phyloP scores from a whole-genome alignment of 768 basidiomycete species.

The Pholiota microspora region DNA sequence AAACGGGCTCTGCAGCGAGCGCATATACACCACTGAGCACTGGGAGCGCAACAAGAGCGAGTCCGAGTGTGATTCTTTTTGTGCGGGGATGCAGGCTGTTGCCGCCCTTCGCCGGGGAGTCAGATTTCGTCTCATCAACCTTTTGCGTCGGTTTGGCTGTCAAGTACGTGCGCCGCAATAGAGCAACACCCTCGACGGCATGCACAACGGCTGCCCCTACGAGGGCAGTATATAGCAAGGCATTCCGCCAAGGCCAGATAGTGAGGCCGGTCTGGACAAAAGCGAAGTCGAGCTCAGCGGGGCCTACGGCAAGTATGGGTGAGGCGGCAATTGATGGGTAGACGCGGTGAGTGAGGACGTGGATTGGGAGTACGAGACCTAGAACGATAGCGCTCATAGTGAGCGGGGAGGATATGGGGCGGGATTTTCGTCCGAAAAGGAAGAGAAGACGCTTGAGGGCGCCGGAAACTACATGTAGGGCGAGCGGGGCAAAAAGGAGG shows the following conservation, averaged over 20 bases:
- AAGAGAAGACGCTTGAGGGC: constrained; percentile 57
- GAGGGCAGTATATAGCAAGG: constrained; percentile 62
- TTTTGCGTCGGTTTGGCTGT: background rate
- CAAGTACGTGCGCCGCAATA: constrained; percentile 11
- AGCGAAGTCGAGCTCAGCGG: constrained; percentile 79
- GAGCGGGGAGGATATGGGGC: constrained; percentile 38
- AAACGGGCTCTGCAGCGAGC: constrained; percentile 56
- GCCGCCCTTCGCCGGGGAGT: background rate
- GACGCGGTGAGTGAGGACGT: constrained; percentile 66
- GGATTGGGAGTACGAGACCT: constrained; percentile 61
- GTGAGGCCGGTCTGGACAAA: constrained; percentile 74
- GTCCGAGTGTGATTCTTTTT: constrained; percentile 19
- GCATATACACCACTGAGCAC: constrained; percentile 54
- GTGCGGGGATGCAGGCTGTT: background rate
- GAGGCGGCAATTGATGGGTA: constrained; percentile 42
- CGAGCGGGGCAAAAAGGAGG: constrained; percentile 67
- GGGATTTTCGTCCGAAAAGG: constrained; percentile 14
- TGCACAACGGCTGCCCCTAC: constrained; percentile 58
- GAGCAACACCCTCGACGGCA: constrained; percentile 52
- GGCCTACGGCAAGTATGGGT: constrained; percentile 61
- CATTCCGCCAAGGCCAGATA: constrained; percentile 60
- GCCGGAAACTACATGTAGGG: constrained; percentile 58
- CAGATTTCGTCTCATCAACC: background rate
- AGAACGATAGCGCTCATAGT: constrained; percentile 65
- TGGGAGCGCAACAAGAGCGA: constrained; percentile 42